A percentile compares a stretch with the other conserved stretches of the same genome.
These are phyloP conservation scores for Backusella australiensis DNA, from an alignment of 192 early-diverging fungal species.

Conservation along the genomic window DNA sequence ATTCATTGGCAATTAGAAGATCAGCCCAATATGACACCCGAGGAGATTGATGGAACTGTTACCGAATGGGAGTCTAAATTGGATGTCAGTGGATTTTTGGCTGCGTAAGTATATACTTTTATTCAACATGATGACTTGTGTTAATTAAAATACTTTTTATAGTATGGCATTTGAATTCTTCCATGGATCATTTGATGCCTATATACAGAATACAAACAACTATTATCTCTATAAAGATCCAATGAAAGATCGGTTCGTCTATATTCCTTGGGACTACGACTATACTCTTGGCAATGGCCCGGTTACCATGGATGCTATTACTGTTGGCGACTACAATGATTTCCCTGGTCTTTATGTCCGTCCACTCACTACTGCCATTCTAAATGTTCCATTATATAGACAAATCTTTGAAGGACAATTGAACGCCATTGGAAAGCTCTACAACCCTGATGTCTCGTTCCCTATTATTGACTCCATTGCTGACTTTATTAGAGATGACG, in stretches of 20 bases:
- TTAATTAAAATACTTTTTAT: background rate
- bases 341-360: slow-evolving; percentile 12
- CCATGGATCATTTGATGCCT: slow-evolving; percentile 24
- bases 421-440: slow-evolving; percentile 7
- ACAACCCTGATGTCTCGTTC: background rate
- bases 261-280: slow-evolving; percentile 27
- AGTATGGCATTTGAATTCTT: slow-evolving; percentile 37
- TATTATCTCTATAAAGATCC: slow-evolving; percentile 32
- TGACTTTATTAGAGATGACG: slow-evolving; percentile 22
- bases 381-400: slow-evolving; percentile 17
- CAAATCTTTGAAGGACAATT: slow-evolving; percentile 12
- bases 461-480: slow-evolving; percentile 25
- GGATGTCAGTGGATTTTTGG: slow-evolving; percentile 28
- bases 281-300: slow-evolving; percentile 25
- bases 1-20: slow-evolving; percentile 19
- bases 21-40: background rate
- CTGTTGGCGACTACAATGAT: slow-evolving; percentile 18
- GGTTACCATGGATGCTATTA: slow-evolving; percentile 17
- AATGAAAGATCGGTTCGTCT: slow-evolving; percentile 5
- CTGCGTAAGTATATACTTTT: slow-evolving; percentile 19
- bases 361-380: slow-evolving; percentile 22
- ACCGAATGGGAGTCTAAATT: slow-evolving; percentile 21
- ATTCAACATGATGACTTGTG: background rate
- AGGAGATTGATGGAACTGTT: background rate
- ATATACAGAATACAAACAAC: slow-evolving; percentile 27